Evolutionary conservation across 192 early-diverging fungal genomes (phyloP), one percentile per base, ranked within the genome.

Genomic region (Coemansia sp.): DNA sequence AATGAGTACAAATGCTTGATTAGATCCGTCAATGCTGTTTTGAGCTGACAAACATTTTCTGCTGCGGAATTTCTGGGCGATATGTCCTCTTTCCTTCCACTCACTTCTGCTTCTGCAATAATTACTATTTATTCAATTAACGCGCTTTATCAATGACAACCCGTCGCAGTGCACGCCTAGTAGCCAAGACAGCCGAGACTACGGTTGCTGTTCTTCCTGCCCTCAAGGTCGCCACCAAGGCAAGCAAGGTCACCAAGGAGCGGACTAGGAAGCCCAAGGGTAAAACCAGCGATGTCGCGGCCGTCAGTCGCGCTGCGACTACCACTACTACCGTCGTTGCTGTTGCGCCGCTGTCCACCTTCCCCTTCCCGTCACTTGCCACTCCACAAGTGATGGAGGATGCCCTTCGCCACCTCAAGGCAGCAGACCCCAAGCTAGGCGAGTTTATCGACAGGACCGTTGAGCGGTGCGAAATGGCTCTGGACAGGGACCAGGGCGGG

Each of bases 381-480:
- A 64, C 72, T 13, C 61, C 68, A 0, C 47, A 68, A 22, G 68
- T 43, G 0, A 75, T 84, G 70, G 70, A 75, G 22, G 57, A 72
- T 1, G 88, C 87, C 0, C 64, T 82, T 33, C 41, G 47, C 18
- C 72, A 83, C 68, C 69, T 89, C 3, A 86, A 76, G 40, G 72
- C 66, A 13, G 70, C 72, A 16, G 88, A 87, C 68, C 66, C 75
- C 5, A 80, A 80, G 20, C 66, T 89, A 2, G 86, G 73, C 29
- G 46, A 46, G 22, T 58, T 86, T 31, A 84, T 89, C 47, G 78
- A 76, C 29, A 70, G 57, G 8, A 72, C 74, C 3, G 49, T 44
- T 1, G 71, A 79, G 47, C 16, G 36, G n/a, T 84, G 81, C 50
- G 43, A 58, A 2, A 62, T 84, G 53, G 46, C 65, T 31, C 73